Evolutionary conservation across 768 basidiomycete genomes (phyloP).

Genomic region (Xanthoconium purpureum): DNA sequence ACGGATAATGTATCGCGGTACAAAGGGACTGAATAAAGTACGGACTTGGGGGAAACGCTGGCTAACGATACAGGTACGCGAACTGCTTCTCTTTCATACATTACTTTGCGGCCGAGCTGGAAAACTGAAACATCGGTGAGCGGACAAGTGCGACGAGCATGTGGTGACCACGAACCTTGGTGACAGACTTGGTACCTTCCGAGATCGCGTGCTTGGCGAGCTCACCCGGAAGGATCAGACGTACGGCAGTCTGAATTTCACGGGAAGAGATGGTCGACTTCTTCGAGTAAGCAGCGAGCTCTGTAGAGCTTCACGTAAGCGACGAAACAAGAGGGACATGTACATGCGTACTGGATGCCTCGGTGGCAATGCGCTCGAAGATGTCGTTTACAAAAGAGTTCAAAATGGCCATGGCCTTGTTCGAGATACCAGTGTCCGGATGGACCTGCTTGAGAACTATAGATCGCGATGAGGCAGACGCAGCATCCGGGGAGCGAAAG

Average conservation of each 20-base stretch:
- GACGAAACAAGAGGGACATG: background rate
- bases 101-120: conserved; percentile 70
- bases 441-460: conserved; percentile 94
- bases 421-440: conserved; percentile 98
- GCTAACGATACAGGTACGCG: conserved; percentile 25
- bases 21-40: conserved; percentile 18
- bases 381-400: conserved; percentile 97
- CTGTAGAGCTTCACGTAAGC: conserved; percentile 39
- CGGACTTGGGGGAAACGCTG: conserved; percentile 19
- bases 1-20: conserved; percentile 21
- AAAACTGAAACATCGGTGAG: conserved; percentile 50
- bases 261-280: conserved; percentile 98
- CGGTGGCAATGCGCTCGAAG: conserved; percentile 89
- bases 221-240: conserved; percentile 95
- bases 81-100: background rate
- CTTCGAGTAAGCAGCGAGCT: conserved; percentile 96
- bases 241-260: conserved; percentile 96
- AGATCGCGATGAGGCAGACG: conserved; percentile 1
- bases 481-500: background rate
- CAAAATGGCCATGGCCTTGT: conserved; percentile 97
- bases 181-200: conserved; percentile 92
- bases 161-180: conserved; percentile 52
- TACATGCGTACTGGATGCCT: conserved; percentile 70
- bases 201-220: conserved; percentile 74
- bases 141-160: background rate